phyloP scores from a whole-genome alignment of 306 rosid genomes.

The Rosa persica region DNA sequence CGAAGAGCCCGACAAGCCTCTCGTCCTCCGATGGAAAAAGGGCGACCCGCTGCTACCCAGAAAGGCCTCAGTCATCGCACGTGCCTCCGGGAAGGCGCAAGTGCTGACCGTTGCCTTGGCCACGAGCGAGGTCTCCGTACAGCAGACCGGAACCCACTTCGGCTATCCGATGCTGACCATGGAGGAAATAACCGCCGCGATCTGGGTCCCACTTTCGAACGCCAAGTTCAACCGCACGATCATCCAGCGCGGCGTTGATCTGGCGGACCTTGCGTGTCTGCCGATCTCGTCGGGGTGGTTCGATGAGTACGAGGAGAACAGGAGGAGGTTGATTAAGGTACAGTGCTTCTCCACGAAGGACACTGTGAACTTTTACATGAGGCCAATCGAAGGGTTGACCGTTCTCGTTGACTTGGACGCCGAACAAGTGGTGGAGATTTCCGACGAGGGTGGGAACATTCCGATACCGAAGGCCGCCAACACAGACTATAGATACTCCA shows the following conservation, averaged over 20 bases:
- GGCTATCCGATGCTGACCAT: constrained; percentile 67
- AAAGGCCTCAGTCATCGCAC: constrained; percentile 56
- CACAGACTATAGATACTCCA: constrained; percentile 73
- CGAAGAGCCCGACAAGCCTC: constrained; percentile 62
- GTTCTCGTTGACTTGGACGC: constrained; percentile 63
- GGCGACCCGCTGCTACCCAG: constrained; percentile 51
- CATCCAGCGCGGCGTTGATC: constrained; percentile 48
- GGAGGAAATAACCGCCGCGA: constrained; percentile 53
- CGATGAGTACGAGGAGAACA: constrained; percentile 46
- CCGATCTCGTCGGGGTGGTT: constrained; percentile 85
- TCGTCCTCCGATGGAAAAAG: constrained; percentile 51
- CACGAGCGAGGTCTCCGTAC: constrained; percentile 27
- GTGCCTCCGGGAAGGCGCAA: constrained; percentile 34
- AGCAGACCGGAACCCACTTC: constrained; percentile 21
- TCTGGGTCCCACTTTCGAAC: constrained; percentile 42
- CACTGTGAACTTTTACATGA: constrained; percentile 89
- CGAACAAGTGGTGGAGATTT: constrained; percentile 48
- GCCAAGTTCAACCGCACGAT: constrained; percentile 58
- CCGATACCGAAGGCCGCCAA: constrained; percentile 65
- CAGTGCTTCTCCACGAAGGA: constrained; percentile 70
- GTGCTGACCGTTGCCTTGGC: constrained; percentile 48
- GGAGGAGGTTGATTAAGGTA: constrained; percentile 68
- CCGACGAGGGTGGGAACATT: constrained; percentile 53
- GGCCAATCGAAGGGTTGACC: constrained; percentile 83
- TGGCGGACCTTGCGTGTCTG: constrained; percentile 54